Evolutionary conservation across 352 stramenopile genomes (phyloP), one percentile per base, ranked within the genome.

Genomic region (Phytophthora colocasiae): DNA sequence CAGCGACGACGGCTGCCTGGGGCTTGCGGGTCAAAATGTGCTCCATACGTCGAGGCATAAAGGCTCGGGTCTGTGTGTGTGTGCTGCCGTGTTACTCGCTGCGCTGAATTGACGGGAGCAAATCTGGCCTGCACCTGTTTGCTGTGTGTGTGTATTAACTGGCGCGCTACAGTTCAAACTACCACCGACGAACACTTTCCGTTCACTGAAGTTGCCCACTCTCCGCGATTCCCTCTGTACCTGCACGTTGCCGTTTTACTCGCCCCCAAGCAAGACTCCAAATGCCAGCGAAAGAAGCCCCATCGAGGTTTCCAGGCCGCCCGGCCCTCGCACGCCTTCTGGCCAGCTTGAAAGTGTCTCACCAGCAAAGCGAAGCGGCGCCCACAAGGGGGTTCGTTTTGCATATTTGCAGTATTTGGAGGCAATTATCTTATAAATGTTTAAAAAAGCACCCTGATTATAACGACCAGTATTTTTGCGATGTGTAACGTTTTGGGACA

Each of bases 311-410:
- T 34, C 44, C 38, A 43, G 38, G 38, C 38, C 66, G 60, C 66
- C 66, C 66, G 66, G 61, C 66, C 71, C 54, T 68, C 60, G 44
- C 24, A 56, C 36, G 39, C 49, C 41, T 71, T 75, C 67, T 75
- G 67, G 67, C 60, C 67, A 75, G 54, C 54, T 53, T 62, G 54
- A 29, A 72, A 63, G 61, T 75, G 67, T 75, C 67, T 75, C 67
- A 75, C 50, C 38, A 61, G 26, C 26, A 27, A 46, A 68, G 62
- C 67, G 62, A 75, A 55, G 61, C 61, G 66, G 66, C 66, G 61
- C 53, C 31, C 9, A 12, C 9, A 1, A 11, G 9, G 31, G 31
- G 9, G 31, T 36, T 36, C 12, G 9, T 36, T 14, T 36, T 1
- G 1, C 8, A 36, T 36, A 14, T 36, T 10, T 4, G 31, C 9